phyloP scores from a whole-genome alignment of 2,329 filamentous ascomycete genomes.

The Bisporella sp. region DNA sequence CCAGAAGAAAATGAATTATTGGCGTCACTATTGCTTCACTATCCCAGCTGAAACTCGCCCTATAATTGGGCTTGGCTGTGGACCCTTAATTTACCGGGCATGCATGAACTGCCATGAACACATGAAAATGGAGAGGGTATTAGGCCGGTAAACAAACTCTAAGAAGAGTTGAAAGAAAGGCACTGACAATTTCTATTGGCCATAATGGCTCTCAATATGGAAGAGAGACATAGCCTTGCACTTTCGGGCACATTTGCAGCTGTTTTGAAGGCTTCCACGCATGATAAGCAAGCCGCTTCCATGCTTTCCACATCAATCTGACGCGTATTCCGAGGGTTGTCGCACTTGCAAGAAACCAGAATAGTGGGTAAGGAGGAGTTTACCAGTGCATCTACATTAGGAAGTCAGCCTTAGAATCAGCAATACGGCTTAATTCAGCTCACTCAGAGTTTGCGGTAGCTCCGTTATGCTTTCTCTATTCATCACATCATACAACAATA shows the following conservation, averaged over 20 bases:
- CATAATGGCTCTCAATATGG: slow-evolving; percentile 67
- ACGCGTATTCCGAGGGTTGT: slow-evolving; percentile 62
- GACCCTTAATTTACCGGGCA: too few relatives aligned
- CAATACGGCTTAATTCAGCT: slow-evolving; percentile 28
- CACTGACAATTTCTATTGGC: slow-evolving; percentile 60
- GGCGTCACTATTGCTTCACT: neutral
- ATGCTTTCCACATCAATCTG: slow-evolving; percentile 65
- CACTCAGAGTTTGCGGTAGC: slow-evolving; percentile 72
- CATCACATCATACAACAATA: slow-evolving; percentile 84
- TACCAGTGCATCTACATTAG: slow-evolving; percentile 60
- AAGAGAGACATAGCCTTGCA: slow-evolving; percentile 67
- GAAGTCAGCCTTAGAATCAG: slow-evolving; percentile 4
- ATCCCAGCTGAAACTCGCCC: neutral
- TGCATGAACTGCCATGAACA: too few relatives aligned
- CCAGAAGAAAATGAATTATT: neutral
- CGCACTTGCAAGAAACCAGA: slow-evolving; percentile 86
- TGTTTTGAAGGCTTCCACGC: slow-evolving; percentile 66
- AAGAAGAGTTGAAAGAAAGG: neutral
- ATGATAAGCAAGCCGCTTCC: slow-evolving; percentile 60
- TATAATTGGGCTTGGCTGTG: too few relatives aligned
- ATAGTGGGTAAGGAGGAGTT: slow-evolving; percentile 69
- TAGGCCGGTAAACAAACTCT: too few relatives aligned
- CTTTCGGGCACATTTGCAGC: slow-evolving; percentile 64
- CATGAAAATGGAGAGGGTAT: too few relatives aligned
- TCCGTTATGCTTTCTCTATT: slow-evolving; percentile 68